phyloP scores from a whole-genome alignment of 2,329 filamentous ascomycete species.

The Colletotrichum sublineola region DNA sequence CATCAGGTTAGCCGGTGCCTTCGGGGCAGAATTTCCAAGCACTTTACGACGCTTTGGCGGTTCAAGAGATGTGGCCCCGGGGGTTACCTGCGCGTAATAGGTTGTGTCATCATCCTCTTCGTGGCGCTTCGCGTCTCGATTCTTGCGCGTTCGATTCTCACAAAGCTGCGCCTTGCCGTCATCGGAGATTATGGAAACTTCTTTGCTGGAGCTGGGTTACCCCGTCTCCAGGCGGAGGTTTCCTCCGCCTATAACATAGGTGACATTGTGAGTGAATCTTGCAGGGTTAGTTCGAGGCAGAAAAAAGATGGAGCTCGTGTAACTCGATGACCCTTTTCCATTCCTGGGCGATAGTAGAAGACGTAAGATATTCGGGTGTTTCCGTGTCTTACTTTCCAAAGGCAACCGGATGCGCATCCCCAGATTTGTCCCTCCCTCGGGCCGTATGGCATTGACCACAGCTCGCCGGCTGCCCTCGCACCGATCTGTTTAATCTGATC shows the following conservation, averaged over 20 bases:
- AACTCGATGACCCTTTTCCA: not conserved
- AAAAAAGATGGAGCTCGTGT: not conserved
- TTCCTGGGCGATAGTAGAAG: not conserved
- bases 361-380: not conserved
- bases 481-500: conserved; percentile 5
- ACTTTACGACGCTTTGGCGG: not conserved
- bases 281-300: too few relatives aligned
- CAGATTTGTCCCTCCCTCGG: not conserved
- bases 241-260: not conserved
- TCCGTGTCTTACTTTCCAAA: not conserved
- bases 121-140: too few relatives aligned
- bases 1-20: not conserved
- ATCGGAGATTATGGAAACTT: not conserved
- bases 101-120: not conserved
- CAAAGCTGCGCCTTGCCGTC: not conserved
- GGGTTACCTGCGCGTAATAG: not conserved
- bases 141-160: too few relatives aligned
- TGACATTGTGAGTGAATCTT: conserved; percentile 5
- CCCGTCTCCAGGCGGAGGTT: not conserved
- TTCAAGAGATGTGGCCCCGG: not conserved
- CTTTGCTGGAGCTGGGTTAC: too few relatives aligned
- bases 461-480: not conserved
- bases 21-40: too few relatives aligned
- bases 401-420: not conserved
- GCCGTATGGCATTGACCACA: not conserved